These are phyloP conservation scores for Eucalyptus curtisii DNA, from an alignment of 345 rosid species.

Conservation along the genomic window DNA sequence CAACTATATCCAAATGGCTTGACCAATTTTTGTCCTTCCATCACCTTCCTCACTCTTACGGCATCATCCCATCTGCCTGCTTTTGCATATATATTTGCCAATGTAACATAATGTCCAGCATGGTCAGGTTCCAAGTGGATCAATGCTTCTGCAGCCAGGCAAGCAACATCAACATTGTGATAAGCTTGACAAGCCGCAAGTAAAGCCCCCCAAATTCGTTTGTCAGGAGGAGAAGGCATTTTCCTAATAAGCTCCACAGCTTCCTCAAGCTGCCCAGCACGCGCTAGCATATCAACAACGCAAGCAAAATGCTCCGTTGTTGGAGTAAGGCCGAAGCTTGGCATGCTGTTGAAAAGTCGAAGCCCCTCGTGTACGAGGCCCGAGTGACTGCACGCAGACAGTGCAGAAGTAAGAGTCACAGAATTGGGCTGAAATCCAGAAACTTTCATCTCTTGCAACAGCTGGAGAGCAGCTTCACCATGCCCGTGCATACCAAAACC, in stretches of 20 bases:
- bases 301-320: conserved; percentile 23
- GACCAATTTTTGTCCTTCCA: conserved; percentile 9
- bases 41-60: conserved; percentile 11
- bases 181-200: conserved; percentile 18
- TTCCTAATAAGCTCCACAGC: conserved; percentile 7
- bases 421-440: conserved; percentile 13
- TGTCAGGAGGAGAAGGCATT: conserved; percentile 19
- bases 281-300: conserved; percentile 26
- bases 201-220: conserved; percentile 21
- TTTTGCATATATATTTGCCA: conserved; percentile 21
- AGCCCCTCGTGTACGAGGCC: conserved; percentile 27
- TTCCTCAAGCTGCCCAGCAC: conserved; percentile 19
- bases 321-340: not conserved
- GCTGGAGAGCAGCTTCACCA: conserved; percentile 19
- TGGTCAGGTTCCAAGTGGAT: conserved; percentile 21
- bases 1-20: conserved; percentile 23
- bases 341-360: conserved; percentile 7
- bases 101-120: conserved; percentile 22
- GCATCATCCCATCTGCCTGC: conserved; percentile 29
- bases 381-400: conserved; percentile 25
- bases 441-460: conserved; percentile 12
- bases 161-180: conserved; percentile 15
- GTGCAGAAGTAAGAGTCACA: conserved; percentile 9
- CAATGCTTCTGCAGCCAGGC: conserved; percentile 16
- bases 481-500: conserved; percentile 25